Base-by-base conservation (phyloP, 148 eudicot genomes). In the Limonium bicolor region DNA sequence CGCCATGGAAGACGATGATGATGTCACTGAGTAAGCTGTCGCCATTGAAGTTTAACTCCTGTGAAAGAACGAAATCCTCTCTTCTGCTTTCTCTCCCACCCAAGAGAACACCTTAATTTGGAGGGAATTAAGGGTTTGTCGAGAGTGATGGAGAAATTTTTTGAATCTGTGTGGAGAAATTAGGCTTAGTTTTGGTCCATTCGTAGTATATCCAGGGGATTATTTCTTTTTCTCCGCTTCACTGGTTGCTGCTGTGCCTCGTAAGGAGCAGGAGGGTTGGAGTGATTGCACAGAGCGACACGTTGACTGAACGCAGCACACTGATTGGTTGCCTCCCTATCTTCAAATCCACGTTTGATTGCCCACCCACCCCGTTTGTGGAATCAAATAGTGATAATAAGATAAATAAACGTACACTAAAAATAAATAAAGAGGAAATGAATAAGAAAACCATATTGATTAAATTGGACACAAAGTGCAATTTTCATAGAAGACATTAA, bases 1-100 rank as follows among this genome's bases (percentile, higher is more conserved):
- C 11, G 41, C 41, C 41, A 36, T 15, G 20, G 41, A 36, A 4
- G 41, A 9, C 41, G 8, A 36, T 20, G 84, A 55, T 8, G 20
- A 36, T 12, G 20, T 14, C 40, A 36, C 41, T 20, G 18, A 16
- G 17, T 20, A 35, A 35, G 39, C 0, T 36, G 41, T 36, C 16
- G 41, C 41, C 41, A 36, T 36, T 14, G 3, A 14, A 31, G 11
- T 45, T 34, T 23, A 15, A 1, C 48, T 3, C 26, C 14, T 35
- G 50, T 34, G 21, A 20, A 26, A 18, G n/a, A 41, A 5, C 5
- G 12, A 29, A n/a, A 1, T 15, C 4, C 29, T 12, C 27, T 43
- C 15, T 2, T 14, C 33, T 29, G 33, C 33, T 7, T 8, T 29
- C 33, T 8, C 31, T 43, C 48, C 30, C 19, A n/a, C 24, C 6